Base-by-base conservation (phyloP, 768 basidiomycete species). In the Termitomyces sp. region DNA sequence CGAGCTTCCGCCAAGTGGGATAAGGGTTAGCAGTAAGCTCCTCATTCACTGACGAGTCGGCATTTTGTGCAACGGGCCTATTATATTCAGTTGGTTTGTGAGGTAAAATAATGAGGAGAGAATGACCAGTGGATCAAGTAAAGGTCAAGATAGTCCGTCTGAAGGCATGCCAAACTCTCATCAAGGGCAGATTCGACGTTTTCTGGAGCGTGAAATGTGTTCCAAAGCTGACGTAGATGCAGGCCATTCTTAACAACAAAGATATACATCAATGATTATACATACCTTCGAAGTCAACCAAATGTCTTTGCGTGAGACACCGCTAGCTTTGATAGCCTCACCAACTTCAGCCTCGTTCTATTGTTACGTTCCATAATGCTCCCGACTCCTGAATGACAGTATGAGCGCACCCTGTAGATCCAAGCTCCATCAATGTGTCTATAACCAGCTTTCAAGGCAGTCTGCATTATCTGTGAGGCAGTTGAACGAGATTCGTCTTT, bases 1-100 rank as follows among this genome's bases (percentile, higher is more conserved):
- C 90, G 48, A 92, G 81, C 60, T 83, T 89, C 66, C 85, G 73
- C 90, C 90, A 92, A 0, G 89, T 91, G 15, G 85, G 85, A 64
- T 87, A 86, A 2, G 88, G 83, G 64, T 91, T 76, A 23, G 79
- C 81, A 5, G 86, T 86, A 6, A 91, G 80, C 4, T 77, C 75
- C 41, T 75, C 68, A 53, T 73, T 72, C 10, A 62, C 57, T 5
- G 62, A 66, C 23, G 74, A 77, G 35, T 75, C 80, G 55, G 84
- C 81, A 61, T 81, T 81, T 63, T 83, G 79, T 28, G 86, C 87
- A n/a, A 87, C 70, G 0, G 86, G 87, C 85, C 85, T 86, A 52
- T 11, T 14, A 50, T 21, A 21, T 40, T 31, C 37, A 26, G 15
- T 11, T 38, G 49, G 26, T 55, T 26, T 19, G 28, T 50, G 38